These are phyloP conservation scores for Lodderomyces oxycetoniae DNA, from an alignment of 1,139 yeast species.

Conservation along the genomic window DNA sequence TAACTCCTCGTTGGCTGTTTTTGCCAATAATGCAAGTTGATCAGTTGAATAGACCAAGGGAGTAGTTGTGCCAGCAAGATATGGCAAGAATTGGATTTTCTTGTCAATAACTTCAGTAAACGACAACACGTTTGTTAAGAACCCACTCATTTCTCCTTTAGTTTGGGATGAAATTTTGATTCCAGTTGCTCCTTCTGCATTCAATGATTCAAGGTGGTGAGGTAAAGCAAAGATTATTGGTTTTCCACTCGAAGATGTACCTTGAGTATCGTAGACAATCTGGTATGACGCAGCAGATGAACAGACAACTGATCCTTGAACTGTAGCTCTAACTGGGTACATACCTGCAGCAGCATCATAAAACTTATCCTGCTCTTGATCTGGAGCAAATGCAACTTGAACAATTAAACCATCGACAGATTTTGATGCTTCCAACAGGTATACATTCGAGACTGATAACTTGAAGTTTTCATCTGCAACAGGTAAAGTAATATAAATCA, in stretches of 20 bases:
- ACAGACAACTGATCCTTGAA: constrained; percentile 25
- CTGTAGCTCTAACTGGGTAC: constrained; percentile 32
- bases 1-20: constrained; percentile 54
- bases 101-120: constrained; percentile 50
- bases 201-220: constrained; percentile 59
- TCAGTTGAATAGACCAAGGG: constrained; percentile 44
- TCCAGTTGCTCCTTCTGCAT: constrained; percentile 42
- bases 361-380: constrained; percentile 29
- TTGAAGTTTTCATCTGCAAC: constrained; percentile 40
- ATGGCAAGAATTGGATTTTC: constrained; percentile 58
- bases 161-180: constrained; percentile 53
- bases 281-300: constrained; percentile 40
- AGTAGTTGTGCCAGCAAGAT: constrained; percentile 32
- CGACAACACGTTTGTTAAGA: constrained; percentile 44
- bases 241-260: constrained; percentile 47
- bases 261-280: constrained; percentile 49
- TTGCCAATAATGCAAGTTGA: constrained; percentile 49
- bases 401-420: constrained; percentile 31
- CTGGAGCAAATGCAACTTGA: constrained; percentile 45
- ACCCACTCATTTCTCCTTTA: constrained; percentile 65
- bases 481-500: constrained; percentile 36
- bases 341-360: constrained; percentile 56
- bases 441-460: constrained; percentile 24
- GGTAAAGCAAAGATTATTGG: constrained; percentile 66
- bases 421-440: constrained; percentile 54